Conservation (phyloP, 768 basidiomycete species). For the Mycena filopes region DNA sequence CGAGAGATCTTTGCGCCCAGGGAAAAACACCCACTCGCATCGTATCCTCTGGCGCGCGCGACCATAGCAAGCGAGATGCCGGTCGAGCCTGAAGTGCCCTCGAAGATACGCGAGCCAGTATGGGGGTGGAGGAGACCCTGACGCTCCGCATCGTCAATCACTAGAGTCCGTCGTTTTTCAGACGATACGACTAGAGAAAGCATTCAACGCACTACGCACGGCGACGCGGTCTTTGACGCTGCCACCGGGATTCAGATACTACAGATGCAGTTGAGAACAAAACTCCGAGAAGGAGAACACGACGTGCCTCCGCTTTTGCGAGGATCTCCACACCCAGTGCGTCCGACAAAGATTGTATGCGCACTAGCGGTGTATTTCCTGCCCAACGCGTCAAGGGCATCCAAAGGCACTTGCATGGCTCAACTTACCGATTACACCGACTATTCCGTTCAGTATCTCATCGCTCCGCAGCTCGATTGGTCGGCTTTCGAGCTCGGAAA, state of each 20-base stretch:
- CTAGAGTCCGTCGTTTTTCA: constrained; percentile 51
- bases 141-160: constrained; percentile 93
- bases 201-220: constrained; percentile 70
- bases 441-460: constrained; percentile 83
- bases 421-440: constrained; percentile 80
- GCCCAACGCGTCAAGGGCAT: background rate
- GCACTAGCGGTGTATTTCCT: constrained; percentile 95
- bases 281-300: background rate
- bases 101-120: constrained; percentile 93
- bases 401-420: background rate
- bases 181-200: background rate
- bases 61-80: constrained; percentile 97
- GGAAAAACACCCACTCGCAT: constrained; percentile 81
- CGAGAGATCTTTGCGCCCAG: too few species aligned
- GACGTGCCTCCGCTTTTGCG: constrained; percentile 89
- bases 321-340: constrained; percentile 93
- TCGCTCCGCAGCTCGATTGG: constrained; percentile 80
- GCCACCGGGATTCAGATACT: constrained; percentile 98
- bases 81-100: constrained; percentile 96
- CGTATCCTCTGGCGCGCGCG: constrained; percentile 91
- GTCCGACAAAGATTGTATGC: constrained; percentile 92
- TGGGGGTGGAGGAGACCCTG: constrained; percentile 84
- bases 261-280: background rate
- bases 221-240: constrained; percentile 99
- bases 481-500: constrained; percentile 48